Percentiles rank a stretch among this genome's conserved stretches.
Conservation (phyloP, 2,329 filamentous ascomycete species). For the Stachybotrys chartarum region DNA sequence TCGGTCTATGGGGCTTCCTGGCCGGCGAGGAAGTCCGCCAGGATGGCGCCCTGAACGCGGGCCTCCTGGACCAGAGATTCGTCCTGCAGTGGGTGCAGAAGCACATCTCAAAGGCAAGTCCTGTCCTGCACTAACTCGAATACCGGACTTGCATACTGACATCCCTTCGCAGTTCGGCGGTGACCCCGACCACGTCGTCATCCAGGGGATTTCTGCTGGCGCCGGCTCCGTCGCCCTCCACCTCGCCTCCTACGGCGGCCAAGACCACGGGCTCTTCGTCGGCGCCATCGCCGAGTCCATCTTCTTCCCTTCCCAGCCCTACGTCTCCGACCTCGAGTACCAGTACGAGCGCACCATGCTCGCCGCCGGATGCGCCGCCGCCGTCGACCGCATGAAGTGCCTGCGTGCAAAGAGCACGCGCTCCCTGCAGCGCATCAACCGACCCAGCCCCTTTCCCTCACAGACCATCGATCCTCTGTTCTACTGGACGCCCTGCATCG, state of each 20-base stretch:
- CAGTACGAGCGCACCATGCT: conserved; percentile 33
- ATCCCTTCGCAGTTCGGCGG: conserved; percentile 42
- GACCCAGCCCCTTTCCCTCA: conserved; percentile 30
- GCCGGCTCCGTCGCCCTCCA: conserved; percentile 51
- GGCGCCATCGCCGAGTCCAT: conserved; percentile 39
- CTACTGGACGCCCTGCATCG: conserved; percentile 44
- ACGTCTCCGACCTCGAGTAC: conserved; percentile 36
- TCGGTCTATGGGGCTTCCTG: conserved; percentile 57
- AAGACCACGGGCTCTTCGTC: conserved; percentile 36
- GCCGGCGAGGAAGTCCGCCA: conserved; percentile 46
- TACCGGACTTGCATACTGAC: neutral
- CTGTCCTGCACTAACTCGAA: neutral
- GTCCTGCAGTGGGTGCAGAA: conserved; percentile 54
- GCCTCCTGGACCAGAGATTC: conserved; percentile 56
- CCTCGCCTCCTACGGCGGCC: conserved; percentile 37
- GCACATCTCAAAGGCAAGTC: conserved; percentile 42
- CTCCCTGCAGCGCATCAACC: conserved; percentile 33
- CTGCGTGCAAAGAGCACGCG: conserved; percentile 27
- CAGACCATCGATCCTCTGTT: conserved; percentile 29
- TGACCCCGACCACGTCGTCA: conserved; percentile 49
- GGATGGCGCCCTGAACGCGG: conserved; percentile 54
- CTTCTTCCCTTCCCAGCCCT: conserved; percentile 42
- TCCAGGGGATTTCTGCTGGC: conserved; percentile 56
- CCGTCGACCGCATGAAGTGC: conserved; percentile 28
- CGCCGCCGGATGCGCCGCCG: conserved; percentile 27